A percentile compares a stretch with the other conserved stretches of the same genome.
Conservation (phyloP, 495 filamentous ascomycete genomes). For the Neurospora cerealis region DNA sequence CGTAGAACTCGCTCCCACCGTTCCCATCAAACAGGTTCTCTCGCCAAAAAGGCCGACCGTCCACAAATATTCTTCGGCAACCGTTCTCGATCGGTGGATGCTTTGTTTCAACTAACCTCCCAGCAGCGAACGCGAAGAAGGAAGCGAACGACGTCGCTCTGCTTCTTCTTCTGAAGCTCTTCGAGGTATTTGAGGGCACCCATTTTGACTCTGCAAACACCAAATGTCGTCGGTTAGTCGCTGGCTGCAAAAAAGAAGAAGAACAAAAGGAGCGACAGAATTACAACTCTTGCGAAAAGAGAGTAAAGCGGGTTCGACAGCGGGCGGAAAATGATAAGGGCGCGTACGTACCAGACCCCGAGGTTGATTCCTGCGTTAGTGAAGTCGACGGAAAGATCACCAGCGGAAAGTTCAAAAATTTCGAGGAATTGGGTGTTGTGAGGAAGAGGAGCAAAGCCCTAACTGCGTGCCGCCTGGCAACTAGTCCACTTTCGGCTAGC, state of each 20-base stretch:
- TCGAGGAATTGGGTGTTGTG: slow-evolving; percentile 18
- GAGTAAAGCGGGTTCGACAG: not conserved
- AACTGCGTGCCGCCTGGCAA: slow-evolving; percentile 10
- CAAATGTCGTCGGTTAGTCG: not conserved
- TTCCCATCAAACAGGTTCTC: not conserved
- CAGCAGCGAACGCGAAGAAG: slow-evolving; percentile 99
- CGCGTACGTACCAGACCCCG: slow-evolving; percentile 14
- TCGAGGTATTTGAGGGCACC: slow-evolving; percentile 98
- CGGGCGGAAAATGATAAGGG: not conserved
- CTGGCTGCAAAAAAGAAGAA: not conserved
- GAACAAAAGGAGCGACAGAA: not conserved
- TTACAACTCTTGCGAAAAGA: not conserved
- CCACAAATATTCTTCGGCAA: slow-evolving; percentile 14
- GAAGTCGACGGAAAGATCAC: slow-evolving; percentile 14
- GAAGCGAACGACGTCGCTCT: slow-evolving; percentile 98
- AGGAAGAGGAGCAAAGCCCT: slow-evolving; percentile 19
- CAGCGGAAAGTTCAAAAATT: slow-evolving; percentile 16
- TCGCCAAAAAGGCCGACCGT: slow-evolving; percentile 12
- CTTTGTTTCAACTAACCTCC: slow-evolving; percentile 74
- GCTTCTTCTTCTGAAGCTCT: slow-evolving; percentile 99
- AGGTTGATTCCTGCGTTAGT: slow-evolving; percentile 24
- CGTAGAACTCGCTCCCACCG: not conserved
- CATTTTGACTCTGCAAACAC: slow-evolving; percentile 46
- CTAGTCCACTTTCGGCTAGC: slow-evolving; percentile 6
- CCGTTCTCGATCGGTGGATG: slow-evolving; percentile 23